Percentiles rank a stretch among this genome's conserved stretches.
Conservation (phyloP, 75 land plant species). For the Chamaecyparis obtusa region DNA sequence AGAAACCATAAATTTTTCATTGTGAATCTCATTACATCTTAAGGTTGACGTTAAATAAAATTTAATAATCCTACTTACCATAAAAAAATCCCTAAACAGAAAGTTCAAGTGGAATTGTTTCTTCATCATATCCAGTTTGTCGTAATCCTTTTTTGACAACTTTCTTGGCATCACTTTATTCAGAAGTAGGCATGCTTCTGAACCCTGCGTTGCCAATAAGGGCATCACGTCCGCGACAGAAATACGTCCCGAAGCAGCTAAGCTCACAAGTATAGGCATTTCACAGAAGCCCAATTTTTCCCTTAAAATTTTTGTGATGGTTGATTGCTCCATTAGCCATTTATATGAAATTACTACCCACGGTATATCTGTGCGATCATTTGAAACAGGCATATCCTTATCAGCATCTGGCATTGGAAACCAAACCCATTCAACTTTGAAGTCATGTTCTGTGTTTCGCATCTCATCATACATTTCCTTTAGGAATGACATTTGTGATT, state of each 20-base stretch:
- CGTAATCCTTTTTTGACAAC: neutral
- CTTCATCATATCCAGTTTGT: too few species aligned
- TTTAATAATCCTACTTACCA: neutral
- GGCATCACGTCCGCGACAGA: neutral
- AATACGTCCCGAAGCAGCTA: neutral
- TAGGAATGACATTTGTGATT: too few species aligned
- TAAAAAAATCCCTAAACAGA: neutral
- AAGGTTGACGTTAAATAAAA: neutral
- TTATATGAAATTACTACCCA: neutral
- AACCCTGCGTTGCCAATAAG: neutral
- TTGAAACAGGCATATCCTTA: too few species aligned
- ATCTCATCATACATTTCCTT: too few species aligned
- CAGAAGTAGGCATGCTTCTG: neutral
- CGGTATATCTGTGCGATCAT: neutral
- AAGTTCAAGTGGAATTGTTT: neutral
- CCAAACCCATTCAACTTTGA: too few species aligned
- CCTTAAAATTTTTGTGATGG: neutral
- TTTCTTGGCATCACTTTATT: neutral
- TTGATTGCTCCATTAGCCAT: neutral
- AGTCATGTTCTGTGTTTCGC: too few species aligned
- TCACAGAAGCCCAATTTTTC: neutral
- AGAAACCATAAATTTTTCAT: too few species aligned
- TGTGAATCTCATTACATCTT: neutral
- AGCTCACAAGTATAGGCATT: neutral
- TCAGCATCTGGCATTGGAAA: too few species aligned